A percentile compares a stretch with the other conserved stretches of the same genome.
Conservation (phyloP, 768 basidiomycete species). For the Xanthoconium stramineum region DNA sequence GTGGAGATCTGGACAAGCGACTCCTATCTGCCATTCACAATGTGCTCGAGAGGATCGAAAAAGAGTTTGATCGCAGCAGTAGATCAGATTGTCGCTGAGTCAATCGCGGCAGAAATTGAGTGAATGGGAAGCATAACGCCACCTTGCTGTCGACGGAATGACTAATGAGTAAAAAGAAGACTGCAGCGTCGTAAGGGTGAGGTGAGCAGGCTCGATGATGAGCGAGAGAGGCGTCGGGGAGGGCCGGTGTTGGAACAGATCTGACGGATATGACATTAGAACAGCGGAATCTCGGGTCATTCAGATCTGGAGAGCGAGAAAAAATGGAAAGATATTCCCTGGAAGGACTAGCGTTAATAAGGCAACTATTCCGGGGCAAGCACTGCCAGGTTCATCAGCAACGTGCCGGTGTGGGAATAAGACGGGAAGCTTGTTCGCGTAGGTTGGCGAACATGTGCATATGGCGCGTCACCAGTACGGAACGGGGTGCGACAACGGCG, state of each 20-base stretch:
- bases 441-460: conserved; percentile 20
- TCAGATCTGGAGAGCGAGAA: conserved; percentile 10
- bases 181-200: neutral
- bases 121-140: conserved; percentile 8
- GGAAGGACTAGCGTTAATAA: conserved; percentile 13
- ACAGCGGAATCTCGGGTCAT: neutral
- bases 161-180: neutral
- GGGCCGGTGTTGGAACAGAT: neutral
- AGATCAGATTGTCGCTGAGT: conserved; percentile 22
- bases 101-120: conserved; percentile 10
- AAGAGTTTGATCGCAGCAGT: conserved; percentile 14
- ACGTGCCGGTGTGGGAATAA: conserved; percentile 9
- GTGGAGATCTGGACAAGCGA: conserved; percentile 3
- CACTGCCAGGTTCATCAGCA: neutral
- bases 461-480: conserved; percentile 9
- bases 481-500: conserved; percentile 12
- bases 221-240: neutral
- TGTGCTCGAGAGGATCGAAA: neutral
- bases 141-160: neutral
- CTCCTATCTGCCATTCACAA: conserved; percentile 14
- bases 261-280: conserved; percentile 10
- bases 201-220: conserved; percentile 1
- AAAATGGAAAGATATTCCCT: conserved; percentile 7
- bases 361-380: conserved; percentile 2
- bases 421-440: conserved; percentile 11